Evolutionary conservation across 2,329 filamentous ascomycete species (phyloP), one percentile per base, ranked within the genome.

Genomic region (Penicillium sp.): DNA sequence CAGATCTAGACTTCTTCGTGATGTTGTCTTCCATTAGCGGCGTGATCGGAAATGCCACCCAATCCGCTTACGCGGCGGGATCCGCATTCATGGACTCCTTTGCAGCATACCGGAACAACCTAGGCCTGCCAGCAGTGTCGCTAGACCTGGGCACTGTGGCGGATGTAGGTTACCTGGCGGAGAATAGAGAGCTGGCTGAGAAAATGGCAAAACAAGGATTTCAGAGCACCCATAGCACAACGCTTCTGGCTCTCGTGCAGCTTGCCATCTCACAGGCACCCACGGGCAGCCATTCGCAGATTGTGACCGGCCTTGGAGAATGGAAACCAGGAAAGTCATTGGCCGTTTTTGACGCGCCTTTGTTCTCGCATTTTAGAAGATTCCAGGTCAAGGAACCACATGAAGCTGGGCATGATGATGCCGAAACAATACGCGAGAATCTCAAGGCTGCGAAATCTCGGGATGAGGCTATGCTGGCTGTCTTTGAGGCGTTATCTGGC

Each of bases 11-110:
- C 58, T 80, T 79, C 60, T 79, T 80, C 64, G 55, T 79, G 52
- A 69, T 76, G 58, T 65, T 78, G 10, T 76, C 74, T 0, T 79
- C 78, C 3, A 66, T 74, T 3, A 74, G 75, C 52, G 75, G 76
- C 2, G 63, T 82, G 6, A 67, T 81, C 3, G 81, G 82, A 4
- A 81, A 81, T 48, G 63, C 75, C 1, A 77, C 78, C 3, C 72
- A 84, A 57, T 73, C 79, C 12, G 79, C 75, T 54, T 80, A 80
- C 58, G 71, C 71, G 7, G 73, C 76, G 2, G 77, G 67, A 7
- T 72, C 71, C 49, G 68, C 71, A 12, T 79, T 72, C 67, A 68
- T 75, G 54, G 75, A 76, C 47, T 63, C 65, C 1, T 67, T 77
- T 14, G 72, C 73, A 3, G 60, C 59, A 6, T 69, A 73, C 51